Evolutionary conservation across 2,329 filamentous ascomycete genomes (phyloP).

Genomic region (Fusarium dlaminii): DNA sequence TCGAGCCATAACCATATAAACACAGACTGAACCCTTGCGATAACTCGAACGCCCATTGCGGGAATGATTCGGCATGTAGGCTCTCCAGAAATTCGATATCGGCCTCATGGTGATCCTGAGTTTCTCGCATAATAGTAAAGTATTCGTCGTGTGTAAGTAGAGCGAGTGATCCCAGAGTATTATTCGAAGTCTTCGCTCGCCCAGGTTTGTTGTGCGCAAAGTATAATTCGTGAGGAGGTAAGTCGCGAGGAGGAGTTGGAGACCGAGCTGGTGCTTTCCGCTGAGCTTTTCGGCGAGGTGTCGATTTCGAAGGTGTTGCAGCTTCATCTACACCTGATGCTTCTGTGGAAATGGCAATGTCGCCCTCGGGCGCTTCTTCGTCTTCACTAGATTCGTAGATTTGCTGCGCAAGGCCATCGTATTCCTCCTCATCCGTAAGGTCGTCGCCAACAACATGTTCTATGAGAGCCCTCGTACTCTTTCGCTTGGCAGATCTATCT

Average conservation of each 20-base stretch:
- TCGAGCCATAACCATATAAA: slow-evolving; percentile 92
- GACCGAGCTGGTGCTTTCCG: slow-evolving; percentile 59
- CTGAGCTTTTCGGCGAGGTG: slow-evolving; percentile 40
- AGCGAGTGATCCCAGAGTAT: slow-evolving; percentile 77
- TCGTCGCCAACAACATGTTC: slow-evolving; percentile 73
- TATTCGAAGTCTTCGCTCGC: slow-evolving; percentile 84
- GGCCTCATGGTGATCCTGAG: slow-evolving; percentile 73
- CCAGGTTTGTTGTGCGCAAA: slow-evolving; percentile 92
- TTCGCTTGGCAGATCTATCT: slow-evolving; percentile 86
- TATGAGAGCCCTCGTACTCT: slow-evolving; percentile 81
- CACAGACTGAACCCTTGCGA: slow-evolving; percentile 88
- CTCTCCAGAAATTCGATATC: slow-evolving; percentile 78
- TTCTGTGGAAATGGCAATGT: slow-evolving; percentile 24
- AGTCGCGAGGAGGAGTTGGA: slow-evolving; percentile 80
- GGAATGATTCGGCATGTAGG: slow-evolving; percentile 82
- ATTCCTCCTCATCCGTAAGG: slow-evolving; percentile 77
- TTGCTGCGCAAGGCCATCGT: slow-evolving; percentile 72
- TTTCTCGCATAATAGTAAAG: slow-evolving; percentile 71
- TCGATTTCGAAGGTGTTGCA: slow-evolving; percentile 57
- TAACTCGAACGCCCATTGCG: slow-evolving; percentile 93
- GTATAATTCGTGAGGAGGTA: slow-evolving; percentile 90
- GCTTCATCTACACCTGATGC: slow-evolving; percentile 47
- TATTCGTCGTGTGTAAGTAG: slow-evolving; percentile 93
- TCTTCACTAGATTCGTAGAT: slow-evolving; percentile 71
- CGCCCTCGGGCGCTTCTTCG: slow-evolving; percentile 51